These are phyloP conservation scores for Apiospora arundinis DNA, from an alignment of 2,329 filamentous ascomycete genomes.

Conservation along the genomic window DNA sequence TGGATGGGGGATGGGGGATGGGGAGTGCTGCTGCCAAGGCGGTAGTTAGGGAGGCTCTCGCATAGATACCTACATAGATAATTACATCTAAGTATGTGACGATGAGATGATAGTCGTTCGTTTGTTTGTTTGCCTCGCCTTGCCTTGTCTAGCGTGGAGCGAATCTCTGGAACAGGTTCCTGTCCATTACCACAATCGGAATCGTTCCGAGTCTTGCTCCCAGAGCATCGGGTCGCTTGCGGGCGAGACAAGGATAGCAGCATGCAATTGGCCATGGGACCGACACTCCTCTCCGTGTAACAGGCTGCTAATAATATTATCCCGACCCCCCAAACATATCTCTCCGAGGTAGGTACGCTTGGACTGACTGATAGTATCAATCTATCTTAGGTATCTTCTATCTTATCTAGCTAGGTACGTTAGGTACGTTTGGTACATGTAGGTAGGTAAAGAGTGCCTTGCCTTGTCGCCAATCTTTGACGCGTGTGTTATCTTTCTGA, in stretches of 20 bases:
- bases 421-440: too few relatives aligned
- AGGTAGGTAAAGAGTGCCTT: not conserved
- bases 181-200: constrained; percentile 1
- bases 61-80: too few relatives aligned
- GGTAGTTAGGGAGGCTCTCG: not conserved
- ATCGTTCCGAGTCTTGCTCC: not conserved
- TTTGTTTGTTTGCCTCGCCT: not conserved
- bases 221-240: constrained; percentile 11
- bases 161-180: not conserved
- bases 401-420: too few relatives aligned
- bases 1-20: not conserved
- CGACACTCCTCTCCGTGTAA: not conserved
- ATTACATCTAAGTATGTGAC: not conserved
- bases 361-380: not conserved
- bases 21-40: not conserved
- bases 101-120: not conserved
- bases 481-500: not conserved
- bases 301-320: not conserved
- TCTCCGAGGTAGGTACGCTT: not conserved
- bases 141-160: not conserved
- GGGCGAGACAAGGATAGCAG: not conserved
- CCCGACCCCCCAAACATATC: not conserved
- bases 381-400: not conserved
- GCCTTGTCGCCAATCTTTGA: not conserved
- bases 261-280: not conserved